Evolutionary conservation across 2,329 filamentous ascomycete species (phyloP).

Genomic region (Phyllosticta capitalensis): DNA sequence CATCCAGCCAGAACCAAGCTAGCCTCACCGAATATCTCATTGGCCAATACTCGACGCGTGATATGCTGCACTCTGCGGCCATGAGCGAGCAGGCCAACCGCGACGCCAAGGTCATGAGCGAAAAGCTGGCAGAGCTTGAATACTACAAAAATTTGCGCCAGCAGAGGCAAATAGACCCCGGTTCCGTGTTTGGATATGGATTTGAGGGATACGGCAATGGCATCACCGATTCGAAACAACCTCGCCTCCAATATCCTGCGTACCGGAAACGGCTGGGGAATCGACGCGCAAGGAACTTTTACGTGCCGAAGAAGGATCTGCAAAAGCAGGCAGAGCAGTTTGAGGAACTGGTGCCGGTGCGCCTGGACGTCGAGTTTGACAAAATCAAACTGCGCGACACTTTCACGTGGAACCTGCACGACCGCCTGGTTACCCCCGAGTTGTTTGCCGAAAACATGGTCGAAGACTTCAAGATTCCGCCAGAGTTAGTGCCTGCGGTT

Average conservation of each 20-base stretch:
- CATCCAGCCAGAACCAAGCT: constrained; percentile 30
- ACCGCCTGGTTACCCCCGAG: constrained; percentile 69
- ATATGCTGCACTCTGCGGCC: constrained; percentile 49
- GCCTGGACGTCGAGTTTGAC: constrained; percentile 89
- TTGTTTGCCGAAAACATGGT: constrained; percentile 82
- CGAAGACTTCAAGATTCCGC: constrained; percentile 71
- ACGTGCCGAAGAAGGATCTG: constrained; percentile 70
- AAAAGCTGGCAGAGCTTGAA: constrained; percentile 57
- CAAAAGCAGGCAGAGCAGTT: constrained; percentile 76
- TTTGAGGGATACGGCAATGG: constrained; percentile 88
- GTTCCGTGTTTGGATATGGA: constrained; percentile 55
- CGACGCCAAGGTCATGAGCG: constrained; percentile 41
- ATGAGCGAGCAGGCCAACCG: constrained; percentile 39
- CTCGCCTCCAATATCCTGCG: constrained; percentile 68
- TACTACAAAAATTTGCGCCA: constrained; percentile 61
- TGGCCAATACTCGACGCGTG: constrained; percentile 56
- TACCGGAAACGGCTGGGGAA: constrained; percentile 69
- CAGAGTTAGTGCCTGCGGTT: constrained; percentile 49
- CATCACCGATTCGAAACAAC: constrained; percentile 59
- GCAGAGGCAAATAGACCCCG: constrained; percentile 48
- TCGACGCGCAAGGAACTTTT: constrained; percentile 62
- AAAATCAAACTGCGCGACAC: constrained; percentile 94
- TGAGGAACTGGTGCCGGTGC: constrained; percentile 84
- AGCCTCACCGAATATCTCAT: constrained; percentile 41
- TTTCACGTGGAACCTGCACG: constrained; percentile 97